Conservation (phyloP, 352 stramenopile species). For the Phytopythium delawarense region DNA sequence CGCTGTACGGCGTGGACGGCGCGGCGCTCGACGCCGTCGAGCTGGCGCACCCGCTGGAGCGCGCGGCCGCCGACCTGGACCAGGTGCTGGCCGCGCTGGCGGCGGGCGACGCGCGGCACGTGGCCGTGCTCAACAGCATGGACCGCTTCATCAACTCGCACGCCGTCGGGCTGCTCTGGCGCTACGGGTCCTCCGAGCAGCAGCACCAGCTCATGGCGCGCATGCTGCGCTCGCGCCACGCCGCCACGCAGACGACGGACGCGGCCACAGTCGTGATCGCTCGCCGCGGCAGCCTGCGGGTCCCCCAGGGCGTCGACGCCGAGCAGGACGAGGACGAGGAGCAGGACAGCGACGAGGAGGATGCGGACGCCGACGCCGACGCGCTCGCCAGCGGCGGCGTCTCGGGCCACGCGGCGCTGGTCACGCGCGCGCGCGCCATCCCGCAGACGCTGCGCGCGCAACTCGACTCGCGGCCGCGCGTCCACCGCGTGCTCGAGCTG, state of each 20-base stretch:
- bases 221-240: conserved; percentile 41
- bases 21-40: conserved; percentile 28
- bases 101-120: conserved; percentile 31
- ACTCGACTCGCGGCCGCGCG: conserved; percentile 38
- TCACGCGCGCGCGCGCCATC: conserved; percentile 24
- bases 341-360: conserved; percentile 6
- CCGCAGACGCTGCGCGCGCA: conserved; percentile 44
- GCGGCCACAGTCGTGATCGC: conserved; percentile 7
- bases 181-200: conserved; percentile 49
- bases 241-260: conserved; percentile 31
- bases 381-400: conserved; percentile 8
- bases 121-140: conserved; percentile 44
- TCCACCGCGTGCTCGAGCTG: conserved; percentile 55
- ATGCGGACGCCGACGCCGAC: conserved; percentile 5
- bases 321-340: conserved; percentile 10
- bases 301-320: neutral
- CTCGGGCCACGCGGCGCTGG: conserved; percentile 20
- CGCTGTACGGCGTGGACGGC: conserved; percentile 42
- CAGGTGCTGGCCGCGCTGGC: conserved; percentile 46
- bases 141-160: conserved; percentile 71
- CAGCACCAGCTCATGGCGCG: conserved; percentile 47
- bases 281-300: neutral
- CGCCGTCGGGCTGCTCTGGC: conserved; percentile 60
- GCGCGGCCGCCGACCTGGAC: conserved; percentile 50
- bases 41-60: conserved; percentile 47